Evolutionary conservation across 495 filamentous ascomycete species (phyloP).

Genomic region (Barbatosphaeria neglecta): DNA sequence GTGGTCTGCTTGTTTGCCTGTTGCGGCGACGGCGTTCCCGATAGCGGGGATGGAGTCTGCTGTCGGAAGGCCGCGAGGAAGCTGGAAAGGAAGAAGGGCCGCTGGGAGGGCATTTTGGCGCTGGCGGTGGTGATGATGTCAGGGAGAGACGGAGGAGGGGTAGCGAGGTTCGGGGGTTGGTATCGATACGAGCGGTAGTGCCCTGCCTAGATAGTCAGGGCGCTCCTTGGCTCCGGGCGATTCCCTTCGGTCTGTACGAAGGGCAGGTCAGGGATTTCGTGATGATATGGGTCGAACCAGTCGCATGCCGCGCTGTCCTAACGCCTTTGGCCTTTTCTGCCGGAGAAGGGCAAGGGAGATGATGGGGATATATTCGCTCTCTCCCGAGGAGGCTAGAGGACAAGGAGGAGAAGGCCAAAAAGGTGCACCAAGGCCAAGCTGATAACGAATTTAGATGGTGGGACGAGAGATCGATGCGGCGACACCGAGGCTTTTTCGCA

Average conservation of each 20-base stretch:
- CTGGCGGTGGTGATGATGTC: not conserved
- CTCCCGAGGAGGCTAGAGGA: not conserved
- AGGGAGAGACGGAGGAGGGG: not conserved
- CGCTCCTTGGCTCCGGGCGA: not conserved
- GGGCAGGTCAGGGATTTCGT: no score
- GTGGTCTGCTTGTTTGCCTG: slow-evolving; percentile 31
- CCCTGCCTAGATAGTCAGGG: not conserved
- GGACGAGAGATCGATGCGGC: not conserved
- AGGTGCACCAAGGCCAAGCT: not conserved
- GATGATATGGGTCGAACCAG: no score
- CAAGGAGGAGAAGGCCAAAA: not conserved
- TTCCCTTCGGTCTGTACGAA: no score
- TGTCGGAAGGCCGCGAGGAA: slow-evolving; percentile 75
- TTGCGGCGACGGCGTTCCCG: slow-evolving; percentile 12
- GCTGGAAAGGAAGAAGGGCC: slow-evolving; percentile 70
- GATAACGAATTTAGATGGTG: not conserved
- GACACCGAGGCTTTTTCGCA: not conserved
- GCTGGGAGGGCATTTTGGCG: slow-evolving; percentile 55
- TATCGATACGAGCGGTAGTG: not conserved
- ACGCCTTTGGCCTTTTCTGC: no score
- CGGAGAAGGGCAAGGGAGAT: no score
- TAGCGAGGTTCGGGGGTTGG: not conserved
- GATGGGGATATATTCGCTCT: not conserved
- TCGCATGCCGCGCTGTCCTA: no score
- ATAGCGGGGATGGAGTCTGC: slow-evolving; percentile 21